Base-by-base conservation (phyloP, 306 rosid genomes). In the Rosa lucieae region DNA sequence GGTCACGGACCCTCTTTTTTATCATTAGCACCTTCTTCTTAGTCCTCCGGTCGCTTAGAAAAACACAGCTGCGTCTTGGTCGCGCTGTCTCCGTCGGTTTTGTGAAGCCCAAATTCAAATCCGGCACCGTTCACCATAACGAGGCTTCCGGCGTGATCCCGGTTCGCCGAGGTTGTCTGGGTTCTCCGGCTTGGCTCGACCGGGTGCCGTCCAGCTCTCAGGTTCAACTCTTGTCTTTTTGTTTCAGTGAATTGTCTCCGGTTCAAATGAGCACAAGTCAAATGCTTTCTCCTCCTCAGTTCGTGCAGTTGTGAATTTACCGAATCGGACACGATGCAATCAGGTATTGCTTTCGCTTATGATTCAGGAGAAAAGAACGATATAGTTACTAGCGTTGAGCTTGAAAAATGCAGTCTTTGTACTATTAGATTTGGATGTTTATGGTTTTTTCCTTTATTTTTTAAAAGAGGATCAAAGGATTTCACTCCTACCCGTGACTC, bases 311-410 rank as follows among this genome's bases (percentile, higher is more conserved):
- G 59, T 81, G 63, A 74, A 72, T 86, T 67, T 77, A 43, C 3
- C 46, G 72, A 76, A 76, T 66, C 81, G 85, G 74, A 14, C 14
- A 82, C 53, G 82, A 85, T 74, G 89, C 81, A 84, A 62, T 52
- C 87, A 76, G 96, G 96, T 87, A 29, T 15, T 21, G 2, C 5
- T 8, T 46, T 46, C 12, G 14, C 20, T 35, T 15, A 10, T 11
- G 12, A 0, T 42, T 40, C 37, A 17, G 14, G 3, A 72, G 6
- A n/a, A n/a, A 73, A 37, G 10, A 21, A 8, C 21, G 17, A 21
- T 10, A 2, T n/a, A 13, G 26, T 56, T 21, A 53, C 49, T 15
- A 13, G 52, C 42, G 61, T 56, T 26, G 70, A 61, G 56, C 46
- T 4, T 62, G 10, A 17, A 75, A 68, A 59, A 43, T 75, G 78